Conservation (phyloP, 768 basidiomycete genomes). For the Strobilomyces echinocephalus region DNA sequence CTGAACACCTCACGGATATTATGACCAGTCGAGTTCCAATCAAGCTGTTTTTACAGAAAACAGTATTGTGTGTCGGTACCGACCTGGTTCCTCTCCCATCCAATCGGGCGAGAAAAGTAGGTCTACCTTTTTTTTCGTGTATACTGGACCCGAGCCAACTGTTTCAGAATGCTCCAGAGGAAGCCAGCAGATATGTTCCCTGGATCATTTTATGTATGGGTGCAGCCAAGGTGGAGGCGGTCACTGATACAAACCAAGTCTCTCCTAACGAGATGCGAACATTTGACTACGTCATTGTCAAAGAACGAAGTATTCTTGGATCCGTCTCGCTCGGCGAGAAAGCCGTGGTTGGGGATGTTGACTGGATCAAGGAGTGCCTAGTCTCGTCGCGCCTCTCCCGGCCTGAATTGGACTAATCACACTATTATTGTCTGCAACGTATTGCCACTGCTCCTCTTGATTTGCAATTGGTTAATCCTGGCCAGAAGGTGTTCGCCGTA, state of each 20-base stretch:
- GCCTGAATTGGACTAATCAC: constrained; percentile 15
- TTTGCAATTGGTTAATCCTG: not conserved
- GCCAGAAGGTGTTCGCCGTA: not conserved
- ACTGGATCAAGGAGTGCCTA: constrained; percentile 77
- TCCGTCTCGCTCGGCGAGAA: constrained; percentile 24
- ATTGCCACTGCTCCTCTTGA: constrained; percentile 1
- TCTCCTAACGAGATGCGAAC: constrained; percentile 19
- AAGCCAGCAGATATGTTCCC: constrained; percentile 45
- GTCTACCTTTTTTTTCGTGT: not conserved
- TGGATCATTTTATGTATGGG: constrained; percentile 78
- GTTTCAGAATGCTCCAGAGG: constrained; percentile 25
- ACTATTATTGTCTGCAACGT: not conserved
- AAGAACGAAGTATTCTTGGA: constrained; percentile 34
- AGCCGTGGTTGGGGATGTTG: constrained; percentile 46
- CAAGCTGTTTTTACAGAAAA: constrained; percentile 52
- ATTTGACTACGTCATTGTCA: constrained; percentile 64
- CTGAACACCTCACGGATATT: constrained; percentile 54
- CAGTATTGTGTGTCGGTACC: constrained; percentile 56
- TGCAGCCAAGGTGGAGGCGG: constrained; percentile 63
- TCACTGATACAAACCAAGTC: constrained; percentile 39
- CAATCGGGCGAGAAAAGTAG: constrained; percentile 23
- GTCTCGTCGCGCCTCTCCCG: constrained; percentile 53
- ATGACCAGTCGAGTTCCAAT: constrained; percentile 51
- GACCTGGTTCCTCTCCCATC: constrained; percentile 47
- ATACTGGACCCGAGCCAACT: not conserved